Percentiles rank a stretch among this genome's conserved stretches.
phyloP scores from a whole-genome alignment of 2,329 filamentous ascomycete genomes.

The Bipolaris victoriae region DNA sequence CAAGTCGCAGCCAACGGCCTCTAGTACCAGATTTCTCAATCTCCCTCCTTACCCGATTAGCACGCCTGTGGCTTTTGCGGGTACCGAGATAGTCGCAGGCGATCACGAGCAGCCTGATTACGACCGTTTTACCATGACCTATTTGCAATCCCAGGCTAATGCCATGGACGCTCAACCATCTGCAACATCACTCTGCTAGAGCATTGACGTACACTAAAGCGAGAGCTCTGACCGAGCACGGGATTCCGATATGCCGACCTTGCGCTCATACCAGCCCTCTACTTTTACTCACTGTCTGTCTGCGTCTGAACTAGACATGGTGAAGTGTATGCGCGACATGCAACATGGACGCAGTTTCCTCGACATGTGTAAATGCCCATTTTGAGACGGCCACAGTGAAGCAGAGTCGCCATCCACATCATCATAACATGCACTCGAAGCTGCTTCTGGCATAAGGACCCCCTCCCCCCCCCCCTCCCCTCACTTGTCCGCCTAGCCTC shows the following conservation, averaged over 20 bases:
- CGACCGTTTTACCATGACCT: background rate
- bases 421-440: background rate
- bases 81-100: constrained; percentile 2
- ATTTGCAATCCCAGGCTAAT: constrained; percentile 8
- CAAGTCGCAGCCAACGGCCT: constrained; percentile 23
- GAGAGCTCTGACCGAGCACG: constrained; percentile 4
- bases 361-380: background rate
- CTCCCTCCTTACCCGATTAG: constrained; percentile 10
- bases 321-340: background rate
- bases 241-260: constrained; percentile 9
- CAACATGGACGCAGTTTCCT: background rate
- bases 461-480: background rate
- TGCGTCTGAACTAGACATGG: background rate
- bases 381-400: background rate
- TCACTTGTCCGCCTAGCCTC: background rate
- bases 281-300: background rate
- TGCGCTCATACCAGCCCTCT: background rate
- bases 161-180: constrained; percentile 1
- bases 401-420: background rate
- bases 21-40: constrained; percentile 24
- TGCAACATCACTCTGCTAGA: constrained; percentile 1
- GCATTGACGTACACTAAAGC: constrained; percentile 10
- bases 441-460: background rate
- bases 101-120: background rate
- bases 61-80: constrained; percentile 4